These are phyloP conservation scores for Forsythia viridissima DNA, from an alignment of 257 asterid genomes.

Conservation along the genomic window DNA sequence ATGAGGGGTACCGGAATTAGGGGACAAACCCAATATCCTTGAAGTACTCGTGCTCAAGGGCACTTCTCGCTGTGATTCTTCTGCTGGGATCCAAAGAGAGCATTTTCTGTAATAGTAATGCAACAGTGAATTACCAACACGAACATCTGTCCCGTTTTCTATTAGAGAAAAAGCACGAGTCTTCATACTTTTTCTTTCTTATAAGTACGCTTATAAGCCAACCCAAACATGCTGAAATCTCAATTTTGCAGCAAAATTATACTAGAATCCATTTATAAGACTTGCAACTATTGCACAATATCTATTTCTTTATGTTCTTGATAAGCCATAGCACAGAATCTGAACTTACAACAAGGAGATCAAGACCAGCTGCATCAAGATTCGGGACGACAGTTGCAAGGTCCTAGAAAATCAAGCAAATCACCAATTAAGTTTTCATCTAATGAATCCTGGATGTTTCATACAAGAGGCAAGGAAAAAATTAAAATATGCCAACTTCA, in stretches of 20 bases:
- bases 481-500: constrained; percentile 1
- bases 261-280: neutral
- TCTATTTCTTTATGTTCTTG: neutral
- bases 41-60: constrained; percentile 90
- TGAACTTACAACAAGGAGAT: constrained; percentile 80
- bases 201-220: neutral
- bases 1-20: constrained; percentile 27
- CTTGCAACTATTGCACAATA: neutral
- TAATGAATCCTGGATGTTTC: constrained; percentile 12
- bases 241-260: neutral
- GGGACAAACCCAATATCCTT: constrained; percentile 78
- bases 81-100: constrained; percentile 86
- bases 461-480: neutral
- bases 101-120: constrained; percentile 49
- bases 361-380: constrained; percentile 77
- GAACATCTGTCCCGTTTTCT: constrained; percentile 7
- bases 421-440: constrained; percentile 5
- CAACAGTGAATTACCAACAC: constrained; percentile 16
- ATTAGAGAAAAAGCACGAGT: neutral
- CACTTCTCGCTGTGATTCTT: constrained; percentile 82
- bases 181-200: neutral
- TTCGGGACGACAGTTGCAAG: constrained; percentile 71
- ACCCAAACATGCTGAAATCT: neutral
- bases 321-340: constrained; percentile 5
- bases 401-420: constrained; percentile 52